Base-by-base conservation (phyloP, 192 early-diverging fungal genomes). In the Rhizoclosmatium sp. region DNA sequence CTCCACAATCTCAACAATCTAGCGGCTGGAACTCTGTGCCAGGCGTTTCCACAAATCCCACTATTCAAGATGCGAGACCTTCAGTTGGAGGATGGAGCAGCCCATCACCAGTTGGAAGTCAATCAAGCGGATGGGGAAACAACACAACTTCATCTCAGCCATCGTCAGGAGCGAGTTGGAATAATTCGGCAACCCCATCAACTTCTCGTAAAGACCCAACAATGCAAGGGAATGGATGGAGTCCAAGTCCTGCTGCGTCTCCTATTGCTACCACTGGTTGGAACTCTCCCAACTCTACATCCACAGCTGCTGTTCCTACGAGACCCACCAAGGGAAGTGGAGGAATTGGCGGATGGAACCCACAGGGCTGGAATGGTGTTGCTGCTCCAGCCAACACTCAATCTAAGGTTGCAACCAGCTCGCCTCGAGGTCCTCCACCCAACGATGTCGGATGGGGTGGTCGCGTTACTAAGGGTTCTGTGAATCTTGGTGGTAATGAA, bases 301-400 rank as follows among this genome's bases (percentile, higher is more conserved):
- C 67, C 31, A 39, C 62, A 12, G 12, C 62, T 5, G 62, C 19
- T 12, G 62, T 39, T 40, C 21, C 62, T 21, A 14, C 62, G 31
- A 14, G 69, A 39, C 69, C 69, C 21, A 19, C 51, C 16, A 48
- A 56, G 47, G 69, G 69, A 67, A 45, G 3, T 59, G 72, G 72
- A 14, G 72, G 72, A 2, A 75, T 75, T 45, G 72, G 72, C 2
- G 75, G 75, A 21, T 76, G 75, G 75, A 67, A 67, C 49, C 65
- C 62, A n/a, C 64, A 76, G 41, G 16, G 44, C 16, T 66, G 75
- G 62, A 62, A 42, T 23, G 19, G 47, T 42, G 54, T 2, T 49
- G 51, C 51, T 54, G 16, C 51, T 54, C 5, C 51, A 12, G 51
- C 51, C 51, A 54, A 54, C 51, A 41, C 21, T 23, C 21, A 42